phyloP scores from a whole-genome alignment of 257 asterid genomes.

The Gentiana dahurica region DNA sequence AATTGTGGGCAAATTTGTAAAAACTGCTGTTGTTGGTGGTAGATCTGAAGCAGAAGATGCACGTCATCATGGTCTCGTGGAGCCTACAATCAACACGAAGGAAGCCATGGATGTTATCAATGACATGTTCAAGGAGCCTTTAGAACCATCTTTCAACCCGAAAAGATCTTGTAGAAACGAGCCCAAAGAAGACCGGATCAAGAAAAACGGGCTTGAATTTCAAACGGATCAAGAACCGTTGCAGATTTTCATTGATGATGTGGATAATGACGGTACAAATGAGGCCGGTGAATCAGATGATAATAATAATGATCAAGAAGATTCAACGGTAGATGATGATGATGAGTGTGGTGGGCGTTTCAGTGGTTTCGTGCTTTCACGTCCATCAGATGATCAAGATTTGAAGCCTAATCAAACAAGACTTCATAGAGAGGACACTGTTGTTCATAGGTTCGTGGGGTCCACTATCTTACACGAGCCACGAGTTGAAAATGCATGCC shows the following conservation, averaged over 20 bases:
- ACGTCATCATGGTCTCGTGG: slow-evolving; percentile 89
- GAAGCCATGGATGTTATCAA: slow-evolving; percentile 81
- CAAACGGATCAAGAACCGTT: slow-evolving; percentile 49
- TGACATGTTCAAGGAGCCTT: slow-evolving; percentile 75
- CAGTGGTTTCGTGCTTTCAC: slow-evolving; percentile 29
- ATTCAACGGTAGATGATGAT: slow-evolving; percentile 11
- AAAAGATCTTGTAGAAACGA: slow-evolving; percentile 28
- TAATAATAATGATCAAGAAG: slow-evolving; percentile 11
- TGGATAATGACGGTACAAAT: slow-evolving; percentile 31
- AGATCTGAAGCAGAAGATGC: slow-evolving; percentile 66
- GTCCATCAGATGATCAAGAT: slow-evolving; percentile 23
- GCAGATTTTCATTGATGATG: slow-evolving; percentile 61
- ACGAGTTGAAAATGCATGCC: slow-evolving; percentile 83
- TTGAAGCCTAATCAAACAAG: slow-evolving; percentile 32
- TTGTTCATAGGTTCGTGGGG: slow-evolving; percentile 69
- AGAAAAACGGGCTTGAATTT: slow-evolving; percentile 30
- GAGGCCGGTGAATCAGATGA: slow-evolving; percentile 21
- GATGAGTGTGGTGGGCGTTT: slow-evolving; percentile 11
- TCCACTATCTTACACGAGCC: slow-evolving; percentile 78
- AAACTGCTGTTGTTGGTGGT: slow-evolving; percentile 63
- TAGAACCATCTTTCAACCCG: slow-evolving; percentile 46
- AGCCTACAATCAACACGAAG: slow-evolving; percentile 77
- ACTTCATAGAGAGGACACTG: slow-evolving; percentile 59
- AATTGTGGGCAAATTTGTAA: slow-evolving; percentile 51
- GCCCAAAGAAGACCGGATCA: slow-evolving; percentile 17